phyloP scores from a whole-genome alignment of 2,329 filamentous ascomycete genomes.

The Sordariomycetes sp. region DNA sequence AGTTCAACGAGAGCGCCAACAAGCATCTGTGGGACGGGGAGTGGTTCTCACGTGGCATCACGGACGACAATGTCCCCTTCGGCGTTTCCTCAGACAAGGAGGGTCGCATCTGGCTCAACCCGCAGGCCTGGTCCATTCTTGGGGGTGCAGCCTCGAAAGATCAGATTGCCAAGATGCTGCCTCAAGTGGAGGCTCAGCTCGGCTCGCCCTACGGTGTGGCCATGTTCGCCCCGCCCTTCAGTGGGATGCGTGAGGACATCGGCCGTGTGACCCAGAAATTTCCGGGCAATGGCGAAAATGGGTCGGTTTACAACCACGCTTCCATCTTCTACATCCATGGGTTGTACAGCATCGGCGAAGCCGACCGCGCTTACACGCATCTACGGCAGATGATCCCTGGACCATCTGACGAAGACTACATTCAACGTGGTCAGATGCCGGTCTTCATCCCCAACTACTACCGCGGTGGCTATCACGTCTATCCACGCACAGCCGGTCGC shows the following conservation, averaged over 20 bases:
- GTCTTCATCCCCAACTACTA: slow-evolving; percentile 52
- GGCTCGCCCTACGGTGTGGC: slow-evolving; percentile 42
- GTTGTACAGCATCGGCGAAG: slow-evolving; percentile 37
- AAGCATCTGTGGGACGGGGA: slow-evolving; percentile 44
- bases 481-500: slow-evolving; percentile 42
- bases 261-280: slow-evolving; percentile 51
- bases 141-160: slow-evolving; percentile 35
- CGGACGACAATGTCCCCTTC: slow-evolving; percentile 42
- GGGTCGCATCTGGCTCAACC: slow-evolving; percentile 49
- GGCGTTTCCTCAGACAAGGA: slow-evolving; percentile 40
- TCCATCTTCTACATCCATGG: slow-evolving; percentile 45
- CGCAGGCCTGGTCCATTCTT: slow-evolving; percentile 46
- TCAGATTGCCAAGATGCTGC: slow-evolving; percentile 33
- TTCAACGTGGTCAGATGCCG: slow-evolving; percentile 44
- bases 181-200: slow-evolving; percentile 40
- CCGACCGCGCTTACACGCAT: slow-evolving; percentile 38
- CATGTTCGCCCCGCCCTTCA: slow-evolving; percentile 48
- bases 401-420: slow-evolving; percentile 38
- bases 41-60: slow-evolving; percentile 50
- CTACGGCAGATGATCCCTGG: slow-evolving; percentile 46
- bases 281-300: slow-evolving; percentile 49
- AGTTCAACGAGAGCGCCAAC: slow-evolving; percentile 41
- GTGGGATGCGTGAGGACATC: slow-evolving; percentile 46
- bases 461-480: slow-evolving; percentile 37
- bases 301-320: slow-evolving; percentile 48